Base-by-base conservation (phyloP, 306 rosid species). In the cucumber (Cucumis sativus) region DNA sequence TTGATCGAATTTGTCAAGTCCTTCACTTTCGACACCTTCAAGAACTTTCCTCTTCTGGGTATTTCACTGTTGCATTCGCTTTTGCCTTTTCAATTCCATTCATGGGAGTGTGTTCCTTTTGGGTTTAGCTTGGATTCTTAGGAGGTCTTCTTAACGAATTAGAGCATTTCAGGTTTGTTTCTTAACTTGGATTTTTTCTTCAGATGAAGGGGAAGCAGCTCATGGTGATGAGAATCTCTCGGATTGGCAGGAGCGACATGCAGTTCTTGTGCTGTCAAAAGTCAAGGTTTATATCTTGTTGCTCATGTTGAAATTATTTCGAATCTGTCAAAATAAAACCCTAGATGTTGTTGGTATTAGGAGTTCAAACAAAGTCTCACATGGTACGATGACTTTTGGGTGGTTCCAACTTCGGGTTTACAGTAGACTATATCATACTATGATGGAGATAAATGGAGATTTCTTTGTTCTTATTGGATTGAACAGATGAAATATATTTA, bases 241-340 rank as follows among this genome's bases (percentile, higher is more conserved):
- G 7, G 84, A 88, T 66, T 94, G 98, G 98, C 98, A 94, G 83
- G 88, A 90, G 84, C 88, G 80, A 75, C 98, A 94, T 76, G 98
- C 98, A 6, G 77, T 65, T 71, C 89, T 92, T 76, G 78, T 91
- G 70, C 94, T 94, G n/a, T 90, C 94, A 28, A 88, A 82, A 88
- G 92, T 85, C 37, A 94, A 91, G 96, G 97, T 94, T 75, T 51
- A 56, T 78, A 76, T 81, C 65, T 75, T 17, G 9, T 54, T 70
- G 18, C 81, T 73, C 17, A 28, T 78, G 57, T 58, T 23, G 23
- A 21, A 69, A 21, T 14, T 37, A 6, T 68, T 68, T 68, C n/a
- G 5, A 68, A 11, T 45, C 20, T 68, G 9, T 43, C 6, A 14
- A 70, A 49, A 20, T 70, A 13, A 23, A 70, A 15, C 33, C 58